phyloP scores from a whole-genome alignment of 495 filamentous ascomycete genomes.

The Aspergillus baeticus region DNA sequence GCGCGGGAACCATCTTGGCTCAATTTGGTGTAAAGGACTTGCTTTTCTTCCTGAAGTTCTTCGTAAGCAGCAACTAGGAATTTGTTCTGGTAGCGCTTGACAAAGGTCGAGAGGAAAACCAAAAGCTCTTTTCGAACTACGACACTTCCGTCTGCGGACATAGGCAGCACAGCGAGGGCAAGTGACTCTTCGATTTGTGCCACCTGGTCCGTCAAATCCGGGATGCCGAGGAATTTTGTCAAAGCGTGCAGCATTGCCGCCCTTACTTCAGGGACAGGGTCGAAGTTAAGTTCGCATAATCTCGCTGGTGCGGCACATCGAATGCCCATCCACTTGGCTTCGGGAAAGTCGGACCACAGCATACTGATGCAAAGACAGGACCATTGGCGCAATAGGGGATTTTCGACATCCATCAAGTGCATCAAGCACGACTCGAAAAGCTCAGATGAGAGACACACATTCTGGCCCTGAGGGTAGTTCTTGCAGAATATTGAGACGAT shows the following conservation, averaged over 20 bases:
- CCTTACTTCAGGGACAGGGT: constrained; percentile 90
- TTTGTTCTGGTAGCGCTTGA: constrained; percentile 86
- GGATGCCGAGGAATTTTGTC: constrained; percentile 90
- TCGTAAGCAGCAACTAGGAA: constrained; percentile 92
- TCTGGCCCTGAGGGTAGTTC: constrained; percentile 84
- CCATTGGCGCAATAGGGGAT: constrained; percentile 91
- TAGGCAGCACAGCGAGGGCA: constrained; percentile 77
- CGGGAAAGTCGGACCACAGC: constrained; percentile 85
- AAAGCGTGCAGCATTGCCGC: constrained; percentile 91
- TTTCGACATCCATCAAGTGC: constrained; percentile 80
- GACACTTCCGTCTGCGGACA: constrained; percentile 87
- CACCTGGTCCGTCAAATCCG: constrained; percentile 88
- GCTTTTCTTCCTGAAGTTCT: constrained; percentile 81
- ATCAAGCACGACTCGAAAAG: constrained; percentile 80
- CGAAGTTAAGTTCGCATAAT: constrained; percentile 77
- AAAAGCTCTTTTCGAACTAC: constrained; percentile 90
- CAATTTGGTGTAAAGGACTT: constrained; percentile 54
- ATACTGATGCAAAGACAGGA: constrained; percentile 94
- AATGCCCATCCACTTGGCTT: constrained; percentile 94
- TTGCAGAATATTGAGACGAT: constrained; percentile 97
- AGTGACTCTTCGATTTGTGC: constrained; percentile 85
- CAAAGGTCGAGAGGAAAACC: constrained; percentile 90
- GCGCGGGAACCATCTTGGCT: constrained; percentile 25
- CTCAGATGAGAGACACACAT: constrained; percentile 76
- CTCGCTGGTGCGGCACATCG: constrained; percentile 73